Conservation (phyloP, 371 early-diverging fungal genomes). For the Mortierella sp. region DNA sequence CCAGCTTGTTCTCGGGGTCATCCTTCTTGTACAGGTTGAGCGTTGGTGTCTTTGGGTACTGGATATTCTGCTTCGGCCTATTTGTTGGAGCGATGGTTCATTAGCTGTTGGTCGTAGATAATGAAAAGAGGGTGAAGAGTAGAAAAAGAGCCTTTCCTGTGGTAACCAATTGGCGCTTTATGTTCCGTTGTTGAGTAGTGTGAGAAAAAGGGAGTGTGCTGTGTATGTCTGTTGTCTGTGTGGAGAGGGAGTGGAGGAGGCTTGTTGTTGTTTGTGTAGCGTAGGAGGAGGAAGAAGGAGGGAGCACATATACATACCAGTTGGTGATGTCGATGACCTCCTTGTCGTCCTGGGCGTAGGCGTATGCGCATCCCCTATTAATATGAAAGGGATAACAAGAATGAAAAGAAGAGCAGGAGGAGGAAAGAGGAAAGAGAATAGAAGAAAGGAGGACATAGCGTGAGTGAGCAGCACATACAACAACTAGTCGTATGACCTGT, state of each 20-base stretch:
- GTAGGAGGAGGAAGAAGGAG: background rate
- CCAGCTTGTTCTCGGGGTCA: conserved; percentile 57
- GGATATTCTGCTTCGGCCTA: conserved; percentile 69
- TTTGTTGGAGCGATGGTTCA: background rate
- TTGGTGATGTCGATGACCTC: conserved; percentile 72
- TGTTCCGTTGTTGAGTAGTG: too few relatives aligned
- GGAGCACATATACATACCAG: conserved; percentile 59
- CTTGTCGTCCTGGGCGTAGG: conserved; percentile 65
- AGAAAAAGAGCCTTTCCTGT: too few relatives aligned
- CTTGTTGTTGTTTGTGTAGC: background rate
- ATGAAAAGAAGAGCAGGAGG: background rate
- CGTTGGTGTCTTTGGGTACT: conserved; percentile 70
- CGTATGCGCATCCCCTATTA: conserved; percentile 68
- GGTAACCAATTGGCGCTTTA: too few relatives aligned
- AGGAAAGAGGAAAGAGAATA: background rate
- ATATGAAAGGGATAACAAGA: background rate
- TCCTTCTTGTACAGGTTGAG: conserved; percentile 60
- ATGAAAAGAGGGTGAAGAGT: too few relatives aligned
- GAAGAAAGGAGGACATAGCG: background rate
- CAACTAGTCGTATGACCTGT: background rate
- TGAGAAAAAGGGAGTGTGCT: background rate
- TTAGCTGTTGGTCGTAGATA: background rate
- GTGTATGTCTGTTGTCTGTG: background rate
- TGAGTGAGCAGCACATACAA: too few relatives aligned
- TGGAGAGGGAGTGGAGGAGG: background rate